Evolutionary conservation across 805 yeast genomes (phyloP), one percentile per base, ranked within the genome.

Genomic region (Ogataea zsoltii): DNA sequence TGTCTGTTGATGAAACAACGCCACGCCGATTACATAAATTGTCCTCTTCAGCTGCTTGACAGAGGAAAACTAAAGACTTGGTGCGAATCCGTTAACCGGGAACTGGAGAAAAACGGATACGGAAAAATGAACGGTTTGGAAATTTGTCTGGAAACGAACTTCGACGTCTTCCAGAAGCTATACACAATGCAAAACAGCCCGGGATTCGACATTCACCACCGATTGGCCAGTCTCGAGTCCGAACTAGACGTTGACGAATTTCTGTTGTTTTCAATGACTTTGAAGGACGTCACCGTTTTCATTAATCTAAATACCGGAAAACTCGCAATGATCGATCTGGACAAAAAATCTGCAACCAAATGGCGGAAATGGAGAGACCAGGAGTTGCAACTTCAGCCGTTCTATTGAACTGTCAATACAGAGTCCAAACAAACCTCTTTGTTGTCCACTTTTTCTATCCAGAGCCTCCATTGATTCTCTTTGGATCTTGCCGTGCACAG

Each of bases 281-380:
- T 79, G 40, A 65, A 79, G 49, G 83, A 79, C 54, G 75, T 76
- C 13, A 79, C 82, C 1, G 50, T 79, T 9, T 72, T 78, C 44
- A 52, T 77, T 15, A 69, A 70, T 36, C 62, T 76, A 34, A 67
- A 63, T 7, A 42, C 43, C 6, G 21, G 29, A 7, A 21, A 25
- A 10, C 44, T 55, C 12, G 65, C 61, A 36, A 60, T 79, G 30
- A 64, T 76, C 34, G 83, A 79, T 54, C 58, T 79, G 43, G 83
- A 79, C 53, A 63, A 71, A 49, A 79, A 79, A 54, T 67, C 75
- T 2, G 59, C 61, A 11, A 42, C 62, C 18, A 77, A 76, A 45
- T 75, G 68, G 59, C 55, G 55, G 33, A 71, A 72, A 46, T 79
- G 83, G 83, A 49, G 52, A 33, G 28, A 48, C 2, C 58, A 56